Percentiles rank a stretch among this genome's conserved stretches.
Evolutionary conservation across 305 asterid species (phyloP).

Genomic region (Fraxinus sp.): DNA sequence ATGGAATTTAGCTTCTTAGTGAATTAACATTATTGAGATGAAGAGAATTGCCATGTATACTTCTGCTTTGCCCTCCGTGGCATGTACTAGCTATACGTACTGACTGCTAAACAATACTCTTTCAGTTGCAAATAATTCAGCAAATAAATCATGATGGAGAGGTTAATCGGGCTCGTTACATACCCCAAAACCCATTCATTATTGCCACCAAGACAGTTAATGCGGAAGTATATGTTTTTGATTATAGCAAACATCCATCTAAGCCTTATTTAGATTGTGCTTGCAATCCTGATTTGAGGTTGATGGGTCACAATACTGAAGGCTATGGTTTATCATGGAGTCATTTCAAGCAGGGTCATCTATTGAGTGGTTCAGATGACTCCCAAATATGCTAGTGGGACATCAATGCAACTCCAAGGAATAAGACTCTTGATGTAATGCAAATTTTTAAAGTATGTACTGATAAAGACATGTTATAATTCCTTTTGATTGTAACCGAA

Average conservation of each 20-base stretch:
- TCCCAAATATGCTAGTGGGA: slow-evolving; percentile 26
- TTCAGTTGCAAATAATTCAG: slow-evolving; percentile 92
- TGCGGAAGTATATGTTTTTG: slow-evolving; percentile 85
- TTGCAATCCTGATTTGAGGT: slow-evolving; percentile 86
- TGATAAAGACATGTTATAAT: neutral
- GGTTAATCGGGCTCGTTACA: slow-evolving; percentile 90
- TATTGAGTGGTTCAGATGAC: slow-evolving; percentile 66
- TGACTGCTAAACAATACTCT: neutral
- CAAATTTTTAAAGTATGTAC: slow-evolving; percentile 70
- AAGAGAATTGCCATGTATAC: neutral
- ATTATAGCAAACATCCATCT: slow-evolving; percentile 89
- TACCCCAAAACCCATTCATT: slow-evolving; percentile 83
- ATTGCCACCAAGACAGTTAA: slow-evolving; percentile 87
- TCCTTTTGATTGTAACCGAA: neutral
- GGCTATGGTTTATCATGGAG: slow-evolving; percentile 96
- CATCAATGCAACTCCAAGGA: slow-evolving; percentile 39
- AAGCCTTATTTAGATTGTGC: slow-evolving; percentile 86
- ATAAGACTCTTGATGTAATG: slow-evolving; percentile 73
- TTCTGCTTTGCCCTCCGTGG: neutral
- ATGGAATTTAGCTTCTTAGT: neutral
- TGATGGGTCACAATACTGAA: slow-evolving; percentile 86
- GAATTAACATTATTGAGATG: neutral
- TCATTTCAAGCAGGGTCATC: slow-evolving; percentile 75
- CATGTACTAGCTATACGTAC: neutral
- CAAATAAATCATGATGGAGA: slow-evolving; percentile 96